phyloP scores from a whole-genome alignment of 768 basidiomycete genomes.

The Lentinula guzmanii region DNA sequence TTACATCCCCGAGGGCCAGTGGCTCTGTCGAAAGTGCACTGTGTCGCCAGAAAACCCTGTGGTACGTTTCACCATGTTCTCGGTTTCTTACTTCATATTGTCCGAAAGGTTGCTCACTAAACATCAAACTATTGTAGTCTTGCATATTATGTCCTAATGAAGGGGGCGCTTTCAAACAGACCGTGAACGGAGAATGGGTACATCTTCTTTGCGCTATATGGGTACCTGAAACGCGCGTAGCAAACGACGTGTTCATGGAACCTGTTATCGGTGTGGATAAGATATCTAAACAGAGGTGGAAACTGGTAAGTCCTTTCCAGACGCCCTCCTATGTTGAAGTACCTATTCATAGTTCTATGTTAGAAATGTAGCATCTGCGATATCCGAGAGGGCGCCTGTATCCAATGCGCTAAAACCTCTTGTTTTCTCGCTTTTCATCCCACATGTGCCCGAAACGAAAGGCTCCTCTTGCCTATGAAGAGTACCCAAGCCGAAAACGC shows the following conservation, averaged over 20 bases:
- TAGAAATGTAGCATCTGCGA: constrained; percentile 47
- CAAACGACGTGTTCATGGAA: constrained; percentile 97
- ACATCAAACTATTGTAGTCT: constrained; percentile 39
- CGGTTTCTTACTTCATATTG: not conserved
- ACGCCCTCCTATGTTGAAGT: not conserved
- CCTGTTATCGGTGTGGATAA: constrained; percentile 87
- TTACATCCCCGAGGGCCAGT: constrained; percentile 98
- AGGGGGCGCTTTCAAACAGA: constrained; percentile 98
- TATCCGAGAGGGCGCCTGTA: constrained; percentile 72
- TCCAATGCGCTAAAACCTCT: constrained; percentile 87
- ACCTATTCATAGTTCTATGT: not conserved
- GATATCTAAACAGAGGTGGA: constrained; percentile 91
- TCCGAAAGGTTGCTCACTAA: not conserved
- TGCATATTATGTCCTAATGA: constrained; percentile 96
- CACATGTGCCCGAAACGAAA: constrained; percentile 88
- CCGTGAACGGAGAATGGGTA: constrained; percentile 87
- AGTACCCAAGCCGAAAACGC: constrained; percentile 69
- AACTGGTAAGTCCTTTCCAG: constrained; percentile 54
- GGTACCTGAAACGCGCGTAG: constrained; percentile 91
- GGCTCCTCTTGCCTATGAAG: constrained; percentile 84
- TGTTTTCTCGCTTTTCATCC: constrained; percentile 94
- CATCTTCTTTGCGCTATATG: constrained; percentile 96
- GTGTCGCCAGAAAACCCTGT: constrained; percentile 97
- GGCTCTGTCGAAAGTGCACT: constrained; percentile 98
- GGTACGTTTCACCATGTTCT: constrained; percentile 37